Base-by-base conservation (phyloP, 2,329 filamentous ascomycete species). In the Colletotrichum sp. region DNA sequence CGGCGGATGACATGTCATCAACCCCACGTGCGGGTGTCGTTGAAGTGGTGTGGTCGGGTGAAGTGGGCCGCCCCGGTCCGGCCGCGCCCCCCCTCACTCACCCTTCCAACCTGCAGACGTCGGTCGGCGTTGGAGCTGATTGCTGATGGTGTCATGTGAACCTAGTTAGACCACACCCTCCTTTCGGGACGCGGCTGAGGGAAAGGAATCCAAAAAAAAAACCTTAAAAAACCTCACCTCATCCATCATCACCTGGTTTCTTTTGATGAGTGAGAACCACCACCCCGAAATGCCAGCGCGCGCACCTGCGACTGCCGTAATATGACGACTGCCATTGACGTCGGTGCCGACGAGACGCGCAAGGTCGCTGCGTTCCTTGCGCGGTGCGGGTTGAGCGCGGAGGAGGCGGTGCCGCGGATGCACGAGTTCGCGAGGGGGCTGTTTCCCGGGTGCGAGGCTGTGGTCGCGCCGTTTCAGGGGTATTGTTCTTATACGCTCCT, bases 401-500 rank as follows among this genome's bases (percentile, higher is more conserved):
- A 72, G 52, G 69, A 80, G 19, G 79, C 77, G 1, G 36, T 32
- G 61, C 15, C 39, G 64, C 32, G 65, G 44, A 52, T 39, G 65
- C 67, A 87, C 69, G 77, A 78, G 5, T 85, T 87, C 64, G 82
- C 84, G 15, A 76, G 71, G 49, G 69, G 80, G 15, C 78, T 77
- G 1, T 88, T 86, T 65, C 82, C 84, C 1, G 77, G 75, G 7
- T 67, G 75, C n/a, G 68, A 78, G 5, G 79, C 87, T 30, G 77
- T 78, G 5, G 82, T 85, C 4, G 82, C 83, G 9, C 78, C 83
- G 8, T 83, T 83, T 7, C 89, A 90, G 77, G 89, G 89, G 22
- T 89, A 88, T 77, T 91, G 89, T 77, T 90, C 89, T 3, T 87
- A 90, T 78, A 90, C 89, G 0, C 76, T 90, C 8, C 80, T 83